Conservation (phyloP, 306 rosid species). For the Citrullus amarus region DNA sequence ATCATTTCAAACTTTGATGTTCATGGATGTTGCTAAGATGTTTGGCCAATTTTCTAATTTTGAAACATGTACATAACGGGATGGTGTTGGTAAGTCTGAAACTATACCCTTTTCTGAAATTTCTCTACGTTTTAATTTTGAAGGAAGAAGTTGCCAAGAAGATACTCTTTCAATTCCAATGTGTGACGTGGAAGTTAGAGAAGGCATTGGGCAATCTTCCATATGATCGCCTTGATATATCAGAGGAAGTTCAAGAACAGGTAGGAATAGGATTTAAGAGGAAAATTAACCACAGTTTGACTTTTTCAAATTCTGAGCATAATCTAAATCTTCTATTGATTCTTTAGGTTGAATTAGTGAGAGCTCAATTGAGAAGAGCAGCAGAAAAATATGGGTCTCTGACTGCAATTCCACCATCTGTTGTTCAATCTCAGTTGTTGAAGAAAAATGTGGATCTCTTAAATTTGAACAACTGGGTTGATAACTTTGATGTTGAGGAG, state of each 20-base stretch:
- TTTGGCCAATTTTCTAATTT: not conserved
- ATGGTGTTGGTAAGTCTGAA: not conserved
- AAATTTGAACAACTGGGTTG: slow-evolving; percentile 27
- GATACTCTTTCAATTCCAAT: slow-evolving; percentile 62
- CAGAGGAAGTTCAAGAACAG: slow-evolving; percentile 96
- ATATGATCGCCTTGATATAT: slow-evolving; percentile 53
- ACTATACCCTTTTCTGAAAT: slow-evolving; percentile 38
- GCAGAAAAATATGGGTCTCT: slow-evolving; percentile 56
- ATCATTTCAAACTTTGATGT: not conserved
- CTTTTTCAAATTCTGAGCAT: not conserved
- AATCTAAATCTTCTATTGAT: not conserved
- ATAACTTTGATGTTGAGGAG: slow-evolving; percentile 27
- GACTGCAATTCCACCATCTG: slow-evolving; percentile 34
- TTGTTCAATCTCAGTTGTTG: slow-evolving; percentile 35
- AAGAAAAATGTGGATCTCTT: slow-evolving; percentile 30
- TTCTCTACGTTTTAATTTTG: slow-evolving; percentile 40
- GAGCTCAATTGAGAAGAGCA: slow-evolving; percentile 77
- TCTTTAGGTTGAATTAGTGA: slow-evolving; percentile 81
- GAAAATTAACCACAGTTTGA: not conserved
- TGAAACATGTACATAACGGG: not conserved
- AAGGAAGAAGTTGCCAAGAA: slow-evolving; percentile 68
- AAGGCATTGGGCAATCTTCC: slow-evolving; percentile 55
- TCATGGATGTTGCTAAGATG: not conserved
- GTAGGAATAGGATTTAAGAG: slow-evolving; percentile 42
- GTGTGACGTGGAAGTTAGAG: slow-evolving; percentile 85